Conservation (phyloP, 2,329 filamentous ascomycete species). For the Colletotrichum magnum region DNA sequence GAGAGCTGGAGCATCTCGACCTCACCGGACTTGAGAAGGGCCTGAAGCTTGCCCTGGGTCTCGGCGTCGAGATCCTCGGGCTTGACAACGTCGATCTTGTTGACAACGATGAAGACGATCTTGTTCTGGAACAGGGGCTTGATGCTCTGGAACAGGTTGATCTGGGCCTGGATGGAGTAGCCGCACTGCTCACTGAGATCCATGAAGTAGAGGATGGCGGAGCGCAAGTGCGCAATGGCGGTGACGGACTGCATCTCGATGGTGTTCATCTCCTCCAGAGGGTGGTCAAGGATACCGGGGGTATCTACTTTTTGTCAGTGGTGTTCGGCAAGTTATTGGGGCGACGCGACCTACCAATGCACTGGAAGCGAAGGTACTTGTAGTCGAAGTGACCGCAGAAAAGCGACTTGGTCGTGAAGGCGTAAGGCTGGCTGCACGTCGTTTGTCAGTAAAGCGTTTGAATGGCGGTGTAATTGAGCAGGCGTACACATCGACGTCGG, state of each 20-base stretch:
- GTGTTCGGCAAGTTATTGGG: neutral
- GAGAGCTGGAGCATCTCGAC: constrained; percentile 94
- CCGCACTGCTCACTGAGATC: constrained; percentile 97
- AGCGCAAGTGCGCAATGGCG: constrained; percentile 95
- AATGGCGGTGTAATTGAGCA: neutral
- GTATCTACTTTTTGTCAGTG: constrained; percentile 71
- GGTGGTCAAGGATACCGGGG: constrained; percentile 97
- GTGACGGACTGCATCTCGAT: constrained; percentile 99
- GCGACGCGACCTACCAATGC: constrained; percentile 66
- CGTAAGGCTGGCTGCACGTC: constrained; percentile 98
- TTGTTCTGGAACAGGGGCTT: constrained; percentile 97
- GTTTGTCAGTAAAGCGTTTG: constrained; percentile 60
- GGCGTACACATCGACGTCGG: constrained; percentile 34
- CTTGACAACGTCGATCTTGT: constrained; percentile 95
- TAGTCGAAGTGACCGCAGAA: constrained; percentile 99
- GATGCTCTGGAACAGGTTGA: constrained; percentile 95
- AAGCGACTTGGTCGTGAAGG: constrained; percentile 97
- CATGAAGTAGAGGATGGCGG: constrained; percentile 98
- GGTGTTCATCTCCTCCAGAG: constrained; percentile 95
- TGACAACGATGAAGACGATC: constrained; percentile 95
- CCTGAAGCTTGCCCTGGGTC: constrained; percentile 82
- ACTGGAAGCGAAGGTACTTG: constrained; percentile 91
- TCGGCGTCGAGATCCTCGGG: constrained; percentile 89
- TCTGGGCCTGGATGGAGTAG: constrained; percentile 92
- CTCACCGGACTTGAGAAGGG: constrained; percentile 86